These are phyloP conservation scores for Melaleuca alternifolia DNA, from an alignment of 345 rosid species.

Conservation along the genomic window DNA sequence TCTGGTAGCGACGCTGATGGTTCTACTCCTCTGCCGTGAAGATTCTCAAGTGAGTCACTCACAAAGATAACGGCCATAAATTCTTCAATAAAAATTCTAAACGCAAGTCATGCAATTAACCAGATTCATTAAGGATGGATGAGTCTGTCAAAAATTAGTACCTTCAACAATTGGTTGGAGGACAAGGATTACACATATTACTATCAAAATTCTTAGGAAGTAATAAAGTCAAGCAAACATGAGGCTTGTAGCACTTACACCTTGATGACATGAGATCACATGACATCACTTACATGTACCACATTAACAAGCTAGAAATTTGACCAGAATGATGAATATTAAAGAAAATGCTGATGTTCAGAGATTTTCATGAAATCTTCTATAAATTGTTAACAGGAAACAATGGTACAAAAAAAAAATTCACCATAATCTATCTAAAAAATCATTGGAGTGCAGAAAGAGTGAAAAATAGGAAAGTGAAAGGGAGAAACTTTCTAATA, in stretches of 20 bases:
- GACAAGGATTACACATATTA: background rate
- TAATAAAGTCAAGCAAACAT: background rate
- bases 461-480: background rate
- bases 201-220: background rate
- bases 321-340: background rate
- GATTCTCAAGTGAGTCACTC: background rate
- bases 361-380: background rate
- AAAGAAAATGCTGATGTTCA: background rate
- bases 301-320: background rate
- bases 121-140: background rate
- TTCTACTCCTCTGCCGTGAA: constrained; percentile 65
- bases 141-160: background rate
- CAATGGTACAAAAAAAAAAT: background rate
- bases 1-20: constrained; percentile 66
- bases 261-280: background rate
- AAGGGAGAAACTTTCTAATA: background rate
- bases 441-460: background rate
- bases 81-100: background rate
- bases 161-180: background rate
- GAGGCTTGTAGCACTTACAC: background rate
- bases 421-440: background rate
- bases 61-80: background rate
- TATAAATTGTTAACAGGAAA: background rate
- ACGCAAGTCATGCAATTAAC: background rate
- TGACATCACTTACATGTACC: background rate